A percentile compares a stretch with the other conserved stretches of the same genome.
Conservation (phyloP, 2,329 filamentous ascomycete genomes). For the Chaetomiaceae sp. region DNA sequence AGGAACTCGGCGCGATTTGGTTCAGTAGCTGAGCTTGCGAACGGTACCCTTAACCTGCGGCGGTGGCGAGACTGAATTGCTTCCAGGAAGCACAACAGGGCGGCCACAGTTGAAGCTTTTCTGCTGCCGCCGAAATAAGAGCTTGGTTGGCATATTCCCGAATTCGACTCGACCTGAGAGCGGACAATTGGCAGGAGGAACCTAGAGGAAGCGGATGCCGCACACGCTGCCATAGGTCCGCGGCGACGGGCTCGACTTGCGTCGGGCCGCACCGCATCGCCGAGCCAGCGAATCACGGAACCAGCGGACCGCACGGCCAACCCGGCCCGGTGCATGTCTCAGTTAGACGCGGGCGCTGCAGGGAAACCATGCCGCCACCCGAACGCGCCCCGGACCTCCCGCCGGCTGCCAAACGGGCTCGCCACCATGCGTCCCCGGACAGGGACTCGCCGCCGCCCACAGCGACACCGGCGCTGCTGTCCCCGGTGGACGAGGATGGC, state of each 20-base stretch:
- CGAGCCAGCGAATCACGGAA: constrained; percentile 1
- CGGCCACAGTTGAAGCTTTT: no score
- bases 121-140: no score
- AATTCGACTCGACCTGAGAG: no score
- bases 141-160: no score
- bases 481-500: constrained; percentile 32
- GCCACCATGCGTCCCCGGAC: constrained; percentile 48
- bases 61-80: no score
- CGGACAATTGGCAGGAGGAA: no score
- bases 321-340: constrained; percentile 2
- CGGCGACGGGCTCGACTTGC: constrained; percentile 1
- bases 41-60: no score
- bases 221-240: no score
- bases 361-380: constrained; percentile 36
- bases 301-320: constrained; percentile 10
- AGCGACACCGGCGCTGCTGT: constrained; percentile 24
- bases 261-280: constrained; percentile 12
- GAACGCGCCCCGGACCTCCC: constrained; percentile 40
- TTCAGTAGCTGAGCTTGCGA: no score
- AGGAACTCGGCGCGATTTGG: no score
- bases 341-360: constrained; percentile 10
- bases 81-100: no score
- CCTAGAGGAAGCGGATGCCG: no score
- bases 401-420: constrained; percentile 52
- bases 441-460: constrained; percentile 36